These are phyloP conservation scores for Wickerhamomyces xylosicus DNA, from an alignment of 805 yeast species.

Conservation along the genomic window DNA sequence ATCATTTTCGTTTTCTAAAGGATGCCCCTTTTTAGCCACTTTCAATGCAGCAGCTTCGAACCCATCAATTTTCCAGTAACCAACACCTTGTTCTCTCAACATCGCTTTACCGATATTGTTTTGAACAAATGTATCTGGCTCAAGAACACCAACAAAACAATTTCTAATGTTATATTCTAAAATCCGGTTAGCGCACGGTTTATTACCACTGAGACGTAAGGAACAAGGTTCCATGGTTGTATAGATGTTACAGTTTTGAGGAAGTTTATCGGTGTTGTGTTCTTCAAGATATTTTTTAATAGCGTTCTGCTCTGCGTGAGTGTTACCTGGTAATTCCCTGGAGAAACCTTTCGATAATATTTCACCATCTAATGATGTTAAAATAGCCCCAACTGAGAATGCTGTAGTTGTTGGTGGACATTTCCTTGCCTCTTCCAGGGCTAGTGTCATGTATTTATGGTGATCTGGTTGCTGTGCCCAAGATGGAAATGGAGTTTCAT, in stretches of 20 bases:
- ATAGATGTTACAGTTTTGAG: slow-evolving; percentile 70
- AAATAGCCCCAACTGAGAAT: slow-evolving; percentile 87
- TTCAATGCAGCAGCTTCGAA: slow-evolving; percentile 58
- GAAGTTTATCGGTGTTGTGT: slow-evolving; percentile 32
- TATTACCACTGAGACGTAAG: slow-evolving; percentile 76
- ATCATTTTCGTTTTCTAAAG: no score
- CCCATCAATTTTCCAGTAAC: slow-evolving; percentile 76
- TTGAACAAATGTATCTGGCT: slow-evolving; percentile 83
- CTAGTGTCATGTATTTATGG: slow-evolving; percentile 56
- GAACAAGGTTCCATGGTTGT: slow-evolving; percentile 99
- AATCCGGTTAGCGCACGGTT: slow-evolving; percentile 80
- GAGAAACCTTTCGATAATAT: slow-evolving; percentile 80
- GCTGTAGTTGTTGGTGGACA: slow-evolving; percentile 81
- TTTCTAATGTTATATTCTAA: slow-evolving; percentile 47
- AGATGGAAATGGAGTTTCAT: slow-evolving; percentile 17
- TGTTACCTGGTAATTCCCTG: slow-evolving; percentile 85
- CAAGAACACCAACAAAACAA: slow-evolving; percentile 85
- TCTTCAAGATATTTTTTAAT: slow-evolving; percentile 54
- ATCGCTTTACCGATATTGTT: slow-evolving; percentile 54
- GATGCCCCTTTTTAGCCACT: slow-evolving; percentile 70
- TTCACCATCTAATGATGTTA: slow-evolving; percentile 45
- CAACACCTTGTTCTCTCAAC: slow-evolving; percentile 47
- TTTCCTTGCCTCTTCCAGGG: slow-evolving; percentile 67
- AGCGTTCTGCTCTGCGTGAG: slow-evolving; percentile 97
- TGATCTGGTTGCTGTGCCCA: slow-evolving; percentile 45